These are phyloP conservation scores for Candida neerlandica DNA, from an alignment of 1,139 yeast species.

Conservation along the genomic window DNA sequence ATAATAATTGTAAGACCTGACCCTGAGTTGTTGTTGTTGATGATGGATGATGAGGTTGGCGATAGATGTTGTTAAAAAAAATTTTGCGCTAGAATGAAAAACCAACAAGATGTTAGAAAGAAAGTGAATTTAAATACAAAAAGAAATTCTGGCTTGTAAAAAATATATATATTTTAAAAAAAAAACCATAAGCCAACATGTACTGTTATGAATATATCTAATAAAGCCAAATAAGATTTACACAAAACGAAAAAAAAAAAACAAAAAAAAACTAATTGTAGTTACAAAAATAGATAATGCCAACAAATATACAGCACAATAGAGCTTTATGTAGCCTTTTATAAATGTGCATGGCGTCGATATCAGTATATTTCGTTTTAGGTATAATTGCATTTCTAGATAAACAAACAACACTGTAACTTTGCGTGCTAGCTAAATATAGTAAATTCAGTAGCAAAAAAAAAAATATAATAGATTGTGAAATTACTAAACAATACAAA, in stretches of 20 bases:
- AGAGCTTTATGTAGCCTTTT: no score
- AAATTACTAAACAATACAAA: no score
- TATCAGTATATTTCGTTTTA: no score
- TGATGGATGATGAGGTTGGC: not conserved
- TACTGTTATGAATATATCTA: not conserved
- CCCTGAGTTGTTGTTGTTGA: not conserved
- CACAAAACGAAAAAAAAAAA: not conserved
- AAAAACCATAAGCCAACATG: not conserved
- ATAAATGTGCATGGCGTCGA: no score
- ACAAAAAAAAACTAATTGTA: no score
- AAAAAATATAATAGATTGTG: no score
- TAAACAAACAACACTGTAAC: no score
- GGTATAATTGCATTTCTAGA: no score
- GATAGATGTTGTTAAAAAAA: not conserved
- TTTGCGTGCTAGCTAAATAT: no score
- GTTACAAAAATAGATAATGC: not conserved
- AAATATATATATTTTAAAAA: no score
- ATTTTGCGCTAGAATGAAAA: not conserved
- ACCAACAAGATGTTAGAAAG: not conserved
- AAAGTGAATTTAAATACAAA: not conserved
- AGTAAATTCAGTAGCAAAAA: no score
- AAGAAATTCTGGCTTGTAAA: not conserved
- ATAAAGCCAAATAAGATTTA: not conserved
- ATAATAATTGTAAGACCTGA: not conserved
- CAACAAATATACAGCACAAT: no score